Percentiles rank a stretch among this genome's conserved stretches.
phyloP scores from a whole-genome alignment of 2,329 filamentous ascomycete species.

The Diaporthe capsici region DNA sequence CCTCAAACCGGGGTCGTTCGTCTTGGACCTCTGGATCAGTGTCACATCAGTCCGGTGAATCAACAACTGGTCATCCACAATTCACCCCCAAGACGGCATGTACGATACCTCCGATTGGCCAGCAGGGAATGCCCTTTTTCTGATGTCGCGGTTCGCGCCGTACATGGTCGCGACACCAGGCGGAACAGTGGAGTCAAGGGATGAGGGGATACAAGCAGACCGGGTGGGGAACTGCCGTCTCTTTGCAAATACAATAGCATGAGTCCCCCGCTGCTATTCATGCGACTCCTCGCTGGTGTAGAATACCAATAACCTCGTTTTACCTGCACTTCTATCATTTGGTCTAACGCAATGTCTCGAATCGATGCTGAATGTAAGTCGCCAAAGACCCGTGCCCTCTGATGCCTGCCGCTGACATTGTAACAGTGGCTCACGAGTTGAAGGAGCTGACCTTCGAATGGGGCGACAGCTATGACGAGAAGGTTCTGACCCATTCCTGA shows the following conservation, averaged over 20 bases:
- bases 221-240: too few relatives aligned
- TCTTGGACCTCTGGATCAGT: neutral
- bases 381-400: neutral
- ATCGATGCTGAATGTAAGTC: neutral
- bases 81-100: neutral
- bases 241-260: too few relatives aligned
- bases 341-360: neutral
- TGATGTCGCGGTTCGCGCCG: neutral
- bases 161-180: neutral
- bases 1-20: neutral
- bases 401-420: neutral
- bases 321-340: neutral
- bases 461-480: neutral
- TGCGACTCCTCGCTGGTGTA: neutral
- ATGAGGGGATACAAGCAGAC: neutral
- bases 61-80: neutral
- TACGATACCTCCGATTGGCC: neutral
- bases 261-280: neutral
- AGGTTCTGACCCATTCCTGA: neutral
- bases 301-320: neutral
- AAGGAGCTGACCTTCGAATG: slow-evolving; percentile 2
- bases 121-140: neutral
- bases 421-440: neutral
- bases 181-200: neutral
- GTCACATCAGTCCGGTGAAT: neutral